Evolutionary conservation across 2,329 filamentous ascomycete species (phyloP), one percentile per base, ranked within the genome.

Genomic region (Exophiala oligosperma): DNA sequence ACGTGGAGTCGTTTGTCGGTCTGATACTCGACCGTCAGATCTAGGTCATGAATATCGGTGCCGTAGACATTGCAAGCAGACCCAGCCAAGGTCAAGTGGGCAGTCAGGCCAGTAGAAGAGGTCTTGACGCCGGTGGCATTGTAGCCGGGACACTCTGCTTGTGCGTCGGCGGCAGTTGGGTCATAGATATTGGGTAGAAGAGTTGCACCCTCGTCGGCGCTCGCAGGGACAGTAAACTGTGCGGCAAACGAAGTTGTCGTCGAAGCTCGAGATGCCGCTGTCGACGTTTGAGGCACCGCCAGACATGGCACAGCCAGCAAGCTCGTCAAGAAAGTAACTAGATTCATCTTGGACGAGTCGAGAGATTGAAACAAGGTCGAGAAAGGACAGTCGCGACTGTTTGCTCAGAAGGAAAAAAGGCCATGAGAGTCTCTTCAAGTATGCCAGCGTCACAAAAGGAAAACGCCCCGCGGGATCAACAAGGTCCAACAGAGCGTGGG

Each of bases 31-130:
- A 94, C 86, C 2, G 84, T 81, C 32, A 95, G 75, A 37, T 79
- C 81, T 49, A 95, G 76, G 3, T 81, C 76, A 24, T 86, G 79
- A 28, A 95, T 76, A 69, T 95, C 91, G 6, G 81, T 87, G 0
- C 91, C 91, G 63, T 93, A 95, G 23, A 85, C 82, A 71, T 93
- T 89, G 76, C 91, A 86, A 29, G 82, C 70, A 23, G 75, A 64
- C 2, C 83, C 84, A 38, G 81, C 81, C 53, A 86, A 69, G 0
- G 66, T 74, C 65, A 86, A 67, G 3, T 73, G 77, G 6, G 83
- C 84, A 2, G 74, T 79, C 52, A 86, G 74, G 2, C 82, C 82
- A 59, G 71, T 68, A 3, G 71, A 64, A 11, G 73, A 77, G 24
- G 77, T 70, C 43, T 76, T 64, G 9, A 85, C 74, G 59, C 79